phyloP scores from a whole-genome alignment of 805 yeast species.

The Hanseniaspora lachancei region DNA sequence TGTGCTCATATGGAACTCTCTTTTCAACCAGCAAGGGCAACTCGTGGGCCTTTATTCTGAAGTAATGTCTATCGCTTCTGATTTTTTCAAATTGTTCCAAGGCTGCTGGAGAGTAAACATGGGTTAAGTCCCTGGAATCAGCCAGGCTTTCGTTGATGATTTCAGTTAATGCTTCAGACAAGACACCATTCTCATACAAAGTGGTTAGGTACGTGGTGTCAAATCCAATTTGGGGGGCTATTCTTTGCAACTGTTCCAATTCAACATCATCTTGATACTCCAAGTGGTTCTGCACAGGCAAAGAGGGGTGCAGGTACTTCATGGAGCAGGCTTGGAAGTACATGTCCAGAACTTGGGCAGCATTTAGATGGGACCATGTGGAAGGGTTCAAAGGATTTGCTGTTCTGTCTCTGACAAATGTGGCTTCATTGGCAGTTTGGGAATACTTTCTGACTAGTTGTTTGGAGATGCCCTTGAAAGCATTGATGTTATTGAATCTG shows the following conservation, averaged over 20 bases:
- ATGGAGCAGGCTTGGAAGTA: conserved; percentile 30
- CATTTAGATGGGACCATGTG: conserved; percentile 51
- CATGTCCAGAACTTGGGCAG: conserved; percentile 43
- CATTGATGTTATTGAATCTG: not conserved
- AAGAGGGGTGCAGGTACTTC: conserved; percentile 4
- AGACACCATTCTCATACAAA: conserved; percentile 29
- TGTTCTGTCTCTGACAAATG: conserved; percentile 2
- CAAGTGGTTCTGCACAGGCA: conserved; percentile 5
- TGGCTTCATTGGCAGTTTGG: not conserved
- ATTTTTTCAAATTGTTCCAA: conserved; percentile 59
- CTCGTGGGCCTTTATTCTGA: conserved; percentile 81
- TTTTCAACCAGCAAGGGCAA: conserved; percentile 71
- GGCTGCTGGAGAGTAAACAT: conserved; percentile 44
- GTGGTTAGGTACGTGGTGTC: conserved; percentile 25
- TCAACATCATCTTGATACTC: conserved; percentile 31
- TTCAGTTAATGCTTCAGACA: conserved; percentile 10
- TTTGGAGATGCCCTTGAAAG: not conserved
- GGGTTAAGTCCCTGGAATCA: conserved; percentile 27
- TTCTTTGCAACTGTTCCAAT: conserved; percentile 41
- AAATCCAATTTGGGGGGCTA: conserved; percentile 34
- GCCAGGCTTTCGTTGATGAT: conserved; percentile 29
- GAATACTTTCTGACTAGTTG: not conserved
- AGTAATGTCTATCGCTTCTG: conserved; percentile 62
- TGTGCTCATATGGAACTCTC: conserved; percentile 53
- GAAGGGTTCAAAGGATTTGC: conserved; percentile 41